Conservation (phyloP, 164 flowering plant genomes). For the Sedum album region DNA sequence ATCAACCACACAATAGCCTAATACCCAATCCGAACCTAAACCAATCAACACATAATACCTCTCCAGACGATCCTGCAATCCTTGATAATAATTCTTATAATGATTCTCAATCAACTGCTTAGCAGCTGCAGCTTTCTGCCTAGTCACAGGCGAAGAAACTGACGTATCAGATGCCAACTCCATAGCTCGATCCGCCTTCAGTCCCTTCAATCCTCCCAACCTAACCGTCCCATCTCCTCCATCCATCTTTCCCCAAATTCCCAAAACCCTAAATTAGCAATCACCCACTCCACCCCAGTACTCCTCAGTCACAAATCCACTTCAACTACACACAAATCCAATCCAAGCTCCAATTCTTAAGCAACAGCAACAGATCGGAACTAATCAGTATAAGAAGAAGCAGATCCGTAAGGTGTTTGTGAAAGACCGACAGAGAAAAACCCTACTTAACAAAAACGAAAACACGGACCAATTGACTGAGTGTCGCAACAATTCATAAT, state of each 20-base stretch:
- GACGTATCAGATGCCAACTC: constrained; percentile 40
- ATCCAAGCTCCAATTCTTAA: no score
- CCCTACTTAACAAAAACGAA: no score
- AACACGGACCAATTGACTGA: no score
- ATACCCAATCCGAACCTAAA: neutral
- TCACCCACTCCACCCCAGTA: neutral
- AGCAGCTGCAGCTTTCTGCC: constrained; percentile 89
- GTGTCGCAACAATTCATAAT: no score
- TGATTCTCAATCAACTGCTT: constrained; percentile 91
- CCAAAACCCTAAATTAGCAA: neutral
- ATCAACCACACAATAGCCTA: neutral
- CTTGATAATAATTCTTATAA: constrained; percentile 72
- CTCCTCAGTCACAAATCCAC: no score
- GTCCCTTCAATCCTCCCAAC: constrained; percentile 29
- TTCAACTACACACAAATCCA: no score
- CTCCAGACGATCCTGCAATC: constrained; percentile 76
- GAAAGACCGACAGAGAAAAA: no score
- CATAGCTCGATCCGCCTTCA: constrained; percentile 39
- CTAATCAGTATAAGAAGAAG: no score
- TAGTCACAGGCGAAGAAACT: constrained; percentile 77
- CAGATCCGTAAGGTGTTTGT: no score
- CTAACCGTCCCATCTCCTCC: constrained; percentile 41
- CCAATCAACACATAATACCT: constrained; percentile 32
- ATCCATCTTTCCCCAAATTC: neutral
- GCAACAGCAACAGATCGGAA: no score